Evolutionary conservation across 345 rosid genomes (phyloP), one percentile per base, ranked within the genome.

Genomic region (Eutrema yunnanense): DNA sequence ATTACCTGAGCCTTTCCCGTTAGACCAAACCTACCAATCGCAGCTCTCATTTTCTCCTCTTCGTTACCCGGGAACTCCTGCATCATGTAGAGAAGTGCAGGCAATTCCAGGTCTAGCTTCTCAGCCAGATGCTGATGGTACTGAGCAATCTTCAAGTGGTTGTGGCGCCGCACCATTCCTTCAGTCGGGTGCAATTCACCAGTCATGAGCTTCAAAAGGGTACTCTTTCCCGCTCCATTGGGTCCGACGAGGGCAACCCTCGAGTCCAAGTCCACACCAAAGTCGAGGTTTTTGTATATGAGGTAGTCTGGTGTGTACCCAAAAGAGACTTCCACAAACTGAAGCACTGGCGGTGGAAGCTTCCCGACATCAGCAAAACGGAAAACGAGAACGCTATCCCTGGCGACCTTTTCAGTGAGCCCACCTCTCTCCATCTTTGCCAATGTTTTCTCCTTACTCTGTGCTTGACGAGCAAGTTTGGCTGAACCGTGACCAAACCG

Each of bases 401-500:
- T 88, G 1, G 40, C 81, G 4, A 92, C 99, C 81, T 80, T 90
- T 52, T 90, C 99, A 0, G 98, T 90, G 63, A 96, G 97, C 19
- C 99, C 99, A 69, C 98, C 99, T 10, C 98, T 83, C 82, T 96
- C 98, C 99, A 96, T 96, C 84, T 96, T 96, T 6, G 99, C 99
- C 40, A 96, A 82, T 1, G 99, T 96, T 68, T 96, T 96, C 75
- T 96, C 99, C 81, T 96, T 96, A 80, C 99, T 96, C 86, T 92
- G 99, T 7, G 98, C 98, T 58, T 96, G 99, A 36, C 99, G 97
- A 32, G 99, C 99, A 37, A 96, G 88, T 74, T 96, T 96, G 26
- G 99, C 99, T 26, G 99, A 92, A 51, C 99, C 99, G 66, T 96
- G 99, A 54, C 99, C 99, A 56, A 96, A 96, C 62, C 98, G 83